Evolutionary conservation across 2,329 filamentous ascomycete species (phyloP).

Genomic region (Claviceps pazoutovae): DNA sequence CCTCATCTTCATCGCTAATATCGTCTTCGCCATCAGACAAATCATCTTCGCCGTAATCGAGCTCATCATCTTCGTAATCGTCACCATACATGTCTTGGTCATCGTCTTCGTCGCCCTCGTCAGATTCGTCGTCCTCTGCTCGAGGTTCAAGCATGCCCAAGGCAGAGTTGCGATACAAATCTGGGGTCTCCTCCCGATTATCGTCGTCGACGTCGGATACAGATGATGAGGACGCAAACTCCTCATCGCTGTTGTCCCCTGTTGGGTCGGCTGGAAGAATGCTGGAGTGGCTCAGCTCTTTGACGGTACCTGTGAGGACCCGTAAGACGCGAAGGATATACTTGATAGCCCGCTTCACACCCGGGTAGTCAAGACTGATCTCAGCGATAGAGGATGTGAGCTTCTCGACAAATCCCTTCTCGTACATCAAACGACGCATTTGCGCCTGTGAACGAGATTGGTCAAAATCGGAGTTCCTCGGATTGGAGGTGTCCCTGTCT

Average conservation of each 20-base stretch:
- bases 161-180: constrained; percentile 91
- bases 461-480: constrained; percentile 24
- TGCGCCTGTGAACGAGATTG: constrained; percentile 57
- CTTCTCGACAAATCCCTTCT: constrained; percentile 86
- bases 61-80: constrained; percentile 80
- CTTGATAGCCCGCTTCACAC: constrained; percentile 87
- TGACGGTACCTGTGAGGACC: constrained; percentile 73
- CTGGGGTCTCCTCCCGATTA: constrained; percentile 84
- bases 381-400: constrained; percentile 88
- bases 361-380: constrained; percentile 86
- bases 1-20: constrained; percentile 81
- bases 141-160: constrained; percentile 85
- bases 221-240: constrained; percentile 76
- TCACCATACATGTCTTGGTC: constrained; percentile 91
- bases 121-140: constrained; percentile 68
- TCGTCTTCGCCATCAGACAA: constrained; percentile 72
- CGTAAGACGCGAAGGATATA: constrained; percentile 87
- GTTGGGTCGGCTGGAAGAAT: constrained; percentile 54
- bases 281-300: constrained; percentile 69
- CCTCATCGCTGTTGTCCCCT: constrained; percentile 63
- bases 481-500: constrained; percentile 41
- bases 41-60: constrained; percentile 79
- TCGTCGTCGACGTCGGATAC: constrained; percentile 70
- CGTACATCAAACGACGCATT: constrained; percentile 89
- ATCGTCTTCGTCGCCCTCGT: constrained; percentile 57